Base-by-base conservation (phyloP, 2,329 filamentous ascomycete genomes). In the Fusarium temperatum region DNA sequence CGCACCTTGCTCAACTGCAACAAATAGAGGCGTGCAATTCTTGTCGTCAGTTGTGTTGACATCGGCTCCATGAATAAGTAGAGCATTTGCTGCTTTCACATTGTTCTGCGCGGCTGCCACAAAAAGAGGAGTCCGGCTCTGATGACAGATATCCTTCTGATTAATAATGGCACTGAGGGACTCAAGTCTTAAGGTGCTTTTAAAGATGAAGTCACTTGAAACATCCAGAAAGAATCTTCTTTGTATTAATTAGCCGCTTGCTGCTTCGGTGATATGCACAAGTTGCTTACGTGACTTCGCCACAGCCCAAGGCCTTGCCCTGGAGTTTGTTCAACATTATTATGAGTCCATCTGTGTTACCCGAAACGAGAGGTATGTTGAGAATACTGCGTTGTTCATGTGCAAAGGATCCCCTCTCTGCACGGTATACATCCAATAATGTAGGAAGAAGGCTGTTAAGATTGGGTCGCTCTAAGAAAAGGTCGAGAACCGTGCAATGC, bases 351-450 rank as follows among this genome's bases (percentile, higher is more conserved):
- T 41, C 5, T 6, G 35, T 38, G 35, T 41, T 24, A 8, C 32
- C 20, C 14, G 4, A n/a, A 12, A 2, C 3, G 3, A 18, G 13
- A 6, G 45, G 26, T 15, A 22, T 18, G 6, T 5, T 15, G 0
- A 60, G 17, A 9, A 60, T 13, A 24, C 45, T 60, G 45, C 9
- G n/a, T 7, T 38, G 20, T 28, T 22, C 12, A 5, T 35, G 45
- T 17, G 45, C 17, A 22, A 54, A 54, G 22, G n/a, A 22, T 22
- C 57, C 45, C 3, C 22, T n/a, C n/a, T 60, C 57, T 35, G 13
- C 7, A 13, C 54, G 26, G 18, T 41, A 26, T 24, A 6, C 22
- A 15, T 54, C 26, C 5, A 60, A 8, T 10, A 60, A 17, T 10
- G 18, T 6, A 7, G 26, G n/a, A n/a, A 60, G 26, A 20, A 39